Percentiles rank a stretch among this genome's conserved stretches.
These are phyloP conservation scores for Coemansia sp. DNA, from an alignment of 192 early-diverging fungal genomes.

Conservation along the genomic window DNA sequence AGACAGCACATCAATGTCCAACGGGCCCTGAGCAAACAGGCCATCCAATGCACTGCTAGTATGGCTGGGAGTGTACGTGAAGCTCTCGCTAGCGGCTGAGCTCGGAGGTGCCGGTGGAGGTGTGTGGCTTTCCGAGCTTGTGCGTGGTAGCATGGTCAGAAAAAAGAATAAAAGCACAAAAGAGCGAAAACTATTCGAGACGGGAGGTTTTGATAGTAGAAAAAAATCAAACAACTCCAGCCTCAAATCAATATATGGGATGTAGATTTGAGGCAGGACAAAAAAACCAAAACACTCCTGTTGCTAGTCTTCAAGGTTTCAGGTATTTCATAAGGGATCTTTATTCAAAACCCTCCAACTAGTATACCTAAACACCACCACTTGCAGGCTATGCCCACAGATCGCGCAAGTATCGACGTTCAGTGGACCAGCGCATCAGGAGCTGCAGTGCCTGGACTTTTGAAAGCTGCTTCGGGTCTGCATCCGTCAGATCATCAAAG, in stretches of 20 bases:
- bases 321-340: no score
- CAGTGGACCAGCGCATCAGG: constrained; percentile 57
- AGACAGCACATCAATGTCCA: constrained; percentile 18
- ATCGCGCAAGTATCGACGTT: constrained; percentile 45
- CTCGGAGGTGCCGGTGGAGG: constrained; percentile 11
- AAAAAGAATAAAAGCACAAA: background rate
- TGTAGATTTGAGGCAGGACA: no score
- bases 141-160: background rate
- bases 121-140: background rate
- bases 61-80: background rate
- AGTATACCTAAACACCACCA: background rate
- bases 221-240: background rate
- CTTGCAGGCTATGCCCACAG: constrained; percentile 35
- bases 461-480: background rate
- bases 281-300: no score
- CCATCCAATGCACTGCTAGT: background rate
- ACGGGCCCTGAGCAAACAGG: background rate
- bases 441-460: constrained; percentile 39
- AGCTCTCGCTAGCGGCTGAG: constrained; percentile 7
- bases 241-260: no score
- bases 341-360: no score
- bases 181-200: background rate
- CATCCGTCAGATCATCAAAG: constrained; percentile 4
- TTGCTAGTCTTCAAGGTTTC: no score
- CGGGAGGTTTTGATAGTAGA: background rate